Evolutionary conservation across 306 rosid genomes (phyloP), one percentile per base, ranked within the genome.

Genomic region (Comarum palustre): DNA sequence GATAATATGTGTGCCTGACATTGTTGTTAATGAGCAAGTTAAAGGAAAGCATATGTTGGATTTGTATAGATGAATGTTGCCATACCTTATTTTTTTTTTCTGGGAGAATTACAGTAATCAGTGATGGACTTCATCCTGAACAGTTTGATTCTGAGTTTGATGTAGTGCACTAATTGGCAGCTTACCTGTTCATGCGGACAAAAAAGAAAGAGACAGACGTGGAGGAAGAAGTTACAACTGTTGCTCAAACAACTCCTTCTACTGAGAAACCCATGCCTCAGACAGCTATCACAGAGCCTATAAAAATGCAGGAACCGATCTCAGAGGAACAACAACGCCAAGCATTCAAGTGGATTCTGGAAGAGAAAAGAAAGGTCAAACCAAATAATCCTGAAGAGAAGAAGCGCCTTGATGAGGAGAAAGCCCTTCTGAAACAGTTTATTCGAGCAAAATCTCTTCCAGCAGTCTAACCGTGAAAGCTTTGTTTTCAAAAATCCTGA

Each of bases 281-380:
- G 39, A 76, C 83, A 36, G 68, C 84, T 65, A 16, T 80, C 42
- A 55, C 77, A 67, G 86, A 73, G 80, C 87, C 87, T 29, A 83
- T 74, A 66, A 77, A 80, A 81, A 64, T 75, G 81, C 81, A 58
- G 11, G 90, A 89, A 77, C 92, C 90, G 43, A 87, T 95, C 80
- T 85, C 93, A 2, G 93, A 83, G 83, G 69, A 68, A 81, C 96
- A 86, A 81, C 97, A 91, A 69, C 91, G 85, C 0, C 87, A 90
- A 54, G 86, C 83, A 68, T 88, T 90, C 82, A 91, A 91, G 86
- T 90, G 97, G 97, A 88, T 95, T 25, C 75, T 95, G 87, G 97
- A 95, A 78, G 96, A 91, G 80, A 94, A 94, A 80, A 88, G 97
- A 79, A 90, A 90, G 89, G 69, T 87, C 57, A 91, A 91, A 45